Conservation (phyloP, 2,329 filamentous ascomycete species). For the Biscogniauxia mediterranea region DNA sequence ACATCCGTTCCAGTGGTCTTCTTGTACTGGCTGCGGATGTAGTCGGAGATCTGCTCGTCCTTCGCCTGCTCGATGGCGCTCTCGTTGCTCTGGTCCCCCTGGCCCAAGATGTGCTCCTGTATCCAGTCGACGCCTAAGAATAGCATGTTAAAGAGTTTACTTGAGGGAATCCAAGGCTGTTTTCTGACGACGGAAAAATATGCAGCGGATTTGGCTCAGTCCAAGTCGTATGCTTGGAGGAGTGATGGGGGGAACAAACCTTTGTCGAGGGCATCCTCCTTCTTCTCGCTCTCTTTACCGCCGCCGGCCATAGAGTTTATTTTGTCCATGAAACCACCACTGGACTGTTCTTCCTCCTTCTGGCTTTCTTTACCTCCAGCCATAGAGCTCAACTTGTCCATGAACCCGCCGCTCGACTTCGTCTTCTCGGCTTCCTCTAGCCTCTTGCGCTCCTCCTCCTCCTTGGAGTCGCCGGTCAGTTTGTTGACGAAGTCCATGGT, state of each 20-base stretch:
- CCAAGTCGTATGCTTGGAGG: neutral
- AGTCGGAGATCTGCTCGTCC: conserved; percentile 75
- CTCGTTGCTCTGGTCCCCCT: conserved; percentile 71
- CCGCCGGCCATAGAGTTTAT: conserved; percentile 71
- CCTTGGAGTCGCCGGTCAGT: conserved; percentile 37
- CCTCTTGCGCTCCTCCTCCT: conserved; percentile 34
- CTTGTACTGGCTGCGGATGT: conserved; percentile 71
- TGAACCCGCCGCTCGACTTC: no score
- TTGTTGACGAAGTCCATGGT: conserved; percentile 58
- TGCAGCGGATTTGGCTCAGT: conserved; percentile 3
- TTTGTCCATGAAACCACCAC: conserved; percentile 64
- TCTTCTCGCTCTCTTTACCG: conserved; percentile 72
- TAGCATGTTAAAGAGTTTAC: conserved; percentile 1
- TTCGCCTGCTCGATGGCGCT: conserved; percentile 76
- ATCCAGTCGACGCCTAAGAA: conserved; percentile 68
- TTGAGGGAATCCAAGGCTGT: no score
- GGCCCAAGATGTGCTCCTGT: conserved; percentile 71
- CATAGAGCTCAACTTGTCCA: no score
- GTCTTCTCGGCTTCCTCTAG: no score
- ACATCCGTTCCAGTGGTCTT: conserved; percentile 64
- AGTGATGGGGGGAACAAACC: conserved; percentile 42
- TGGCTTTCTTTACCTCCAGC: conserved; percentile 21
- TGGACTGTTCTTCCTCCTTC: conserved; percentile 35
- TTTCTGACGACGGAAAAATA: no score
- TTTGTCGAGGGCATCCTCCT: conserved; percentile 82